A percentile compares a stretch with the other conserved stretches of the same genome.
phyloP scores from a whole-genome alignment of 164 flowering plant species.

The Macadamia integrifolia region DNA sequence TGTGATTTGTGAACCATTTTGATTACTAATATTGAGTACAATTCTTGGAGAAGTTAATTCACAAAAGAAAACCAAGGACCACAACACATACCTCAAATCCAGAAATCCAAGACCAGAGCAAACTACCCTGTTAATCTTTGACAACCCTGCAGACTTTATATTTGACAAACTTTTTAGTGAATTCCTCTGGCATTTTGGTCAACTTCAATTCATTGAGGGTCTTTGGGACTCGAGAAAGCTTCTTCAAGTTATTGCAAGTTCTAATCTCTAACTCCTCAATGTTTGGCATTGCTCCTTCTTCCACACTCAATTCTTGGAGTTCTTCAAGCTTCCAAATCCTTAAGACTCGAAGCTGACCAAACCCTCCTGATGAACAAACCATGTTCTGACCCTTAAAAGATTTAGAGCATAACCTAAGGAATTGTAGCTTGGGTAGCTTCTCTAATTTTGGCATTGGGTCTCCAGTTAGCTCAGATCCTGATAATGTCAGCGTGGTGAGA shows the following conservation, averaged over 20 bases:
- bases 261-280: conserved; percentile 16
- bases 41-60: no score
- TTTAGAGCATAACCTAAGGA: conserved; percentile 3
- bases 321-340: not conserved
- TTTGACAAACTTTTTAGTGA: not conserved
- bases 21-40: no score
- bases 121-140: no score
- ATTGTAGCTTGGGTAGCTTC: conserved; percentile 6
- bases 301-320: conserved; percentile 4
- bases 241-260: conserved; percentile 3
- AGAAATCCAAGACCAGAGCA: no score
- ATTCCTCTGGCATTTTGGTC: not conserved
- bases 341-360: conserved; percentile 11
- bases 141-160: not conserved
- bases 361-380: conserved; percentile 6
- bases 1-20: no score
- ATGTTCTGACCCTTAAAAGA: conserved; percentile 11
- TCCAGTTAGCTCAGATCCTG: not conserved
- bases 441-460: conserved; percentile 1
- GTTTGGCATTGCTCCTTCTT: conserved; percentile 8
- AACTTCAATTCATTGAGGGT: no score
- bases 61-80: no score
- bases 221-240: not conserved
- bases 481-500: conserved; percentile 8
- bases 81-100: no score